Conservation (phyloP, 2,329 filamentous ascomycete genomes). For the Colletotrichum tropicicola region DNA sequence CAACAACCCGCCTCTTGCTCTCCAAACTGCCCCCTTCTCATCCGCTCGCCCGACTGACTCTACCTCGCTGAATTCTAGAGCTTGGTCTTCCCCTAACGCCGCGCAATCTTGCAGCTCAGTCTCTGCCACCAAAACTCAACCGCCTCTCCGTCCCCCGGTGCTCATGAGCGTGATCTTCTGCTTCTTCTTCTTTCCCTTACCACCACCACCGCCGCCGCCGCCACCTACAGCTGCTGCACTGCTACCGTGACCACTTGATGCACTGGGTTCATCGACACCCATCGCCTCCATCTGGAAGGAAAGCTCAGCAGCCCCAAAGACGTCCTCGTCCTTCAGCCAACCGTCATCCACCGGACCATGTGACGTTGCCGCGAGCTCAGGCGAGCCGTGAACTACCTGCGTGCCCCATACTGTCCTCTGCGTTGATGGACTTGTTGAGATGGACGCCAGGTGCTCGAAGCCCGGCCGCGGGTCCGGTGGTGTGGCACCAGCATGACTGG, state of each 20-base stretch:
- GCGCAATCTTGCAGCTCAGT: neutral
- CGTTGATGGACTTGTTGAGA: constrained; percentile 82
- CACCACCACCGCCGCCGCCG: constrained; percentile 38
- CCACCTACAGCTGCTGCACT: constrained; percentile 23
- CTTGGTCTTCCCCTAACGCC: neutral
- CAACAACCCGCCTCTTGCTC: neutral
- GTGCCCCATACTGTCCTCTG: constrained; percentile 95
- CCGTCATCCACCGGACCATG: constrained; percentile 71
- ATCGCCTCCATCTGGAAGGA: constrained; percentile 67
- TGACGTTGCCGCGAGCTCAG: constrained; percentile 51
- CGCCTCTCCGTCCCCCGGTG: constrained; percentile 64
- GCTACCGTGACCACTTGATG: constrained; percentile 30
- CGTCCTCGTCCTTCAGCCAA: constrained; percentile 84
- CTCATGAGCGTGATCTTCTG: constrained; percentile 80
- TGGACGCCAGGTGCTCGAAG: constrained; percentile 76
- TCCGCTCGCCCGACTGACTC: no score
- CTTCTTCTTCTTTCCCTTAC: constrained; percentile 72
- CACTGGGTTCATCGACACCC: constrained; percentile 43
- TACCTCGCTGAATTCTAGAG: neutral
- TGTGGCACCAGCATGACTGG: constrained; percentile 57
- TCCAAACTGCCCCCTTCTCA: neutral
- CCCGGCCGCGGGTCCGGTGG: constrained; percentile 67
- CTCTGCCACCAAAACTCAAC: constrained; percentile 37
- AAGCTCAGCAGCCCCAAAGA: constrained; percentile 70
- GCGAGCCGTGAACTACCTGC: constrained; percentile 68